These are phyloP conservation scores for Chrysosporium keratinophilum DNA, from an alignment of 2,329 filamentous ascomycete genomes.

Conservation along the genomic window DNA sequence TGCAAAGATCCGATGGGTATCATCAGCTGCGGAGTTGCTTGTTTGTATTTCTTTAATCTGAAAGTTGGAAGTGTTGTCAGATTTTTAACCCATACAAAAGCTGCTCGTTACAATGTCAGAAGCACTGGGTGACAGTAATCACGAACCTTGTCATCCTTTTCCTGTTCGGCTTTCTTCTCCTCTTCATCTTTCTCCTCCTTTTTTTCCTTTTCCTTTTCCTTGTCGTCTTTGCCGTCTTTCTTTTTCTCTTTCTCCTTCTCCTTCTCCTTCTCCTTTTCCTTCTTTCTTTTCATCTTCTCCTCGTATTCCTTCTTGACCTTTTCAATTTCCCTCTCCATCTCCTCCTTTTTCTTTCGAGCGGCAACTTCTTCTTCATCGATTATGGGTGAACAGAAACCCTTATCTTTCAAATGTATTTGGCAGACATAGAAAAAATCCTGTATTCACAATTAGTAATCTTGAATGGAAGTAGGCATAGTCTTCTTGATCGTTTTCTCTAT, in stretches of 20 bases:
- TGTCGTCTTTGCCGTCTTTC: conserved; percentile 37
- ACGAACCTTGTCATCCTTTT: conserved; percentile 46
- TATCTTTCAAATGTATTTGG: conserved; percentile 68
- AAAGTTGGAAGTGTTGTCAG: not conserved
- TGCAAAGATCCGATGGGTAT: conserved; percentile 70
- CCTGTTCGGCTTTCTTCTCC: conserved; percentile 33
- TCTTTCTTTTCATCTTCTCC: conserved; percentile 63
- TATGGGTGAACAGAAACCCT: conserved; percentile 59
- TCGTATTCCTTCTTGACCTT: conserved; percentile 50
- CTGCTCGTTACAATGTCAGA: not conserved
- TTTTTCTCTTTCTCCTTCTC: conserved; percentile 40
- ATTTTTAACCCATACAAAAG: too few species aligned
- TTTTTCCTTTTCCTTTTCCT: conserved; percentile 38
- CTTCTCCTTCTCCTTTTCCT: conserved; percentile 48
- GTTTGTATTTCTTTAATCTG: conserved; percentile 42
- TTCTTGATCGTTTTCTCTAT: not conserved
- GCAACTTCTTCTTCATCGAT: conserved; percentile 36
- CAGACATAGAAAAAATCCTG: conserved; percentile 92
- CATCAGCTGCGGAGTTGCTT: conserved; percentile 39
- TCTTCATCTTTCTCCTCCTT: conserved; percentile 23
- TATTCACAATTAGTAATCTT: not conserved
- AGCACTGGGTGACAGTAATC: not conserved
- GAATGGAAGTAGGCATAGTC: not conserved
- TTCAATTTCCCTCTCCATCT: conserved; percentile 38
- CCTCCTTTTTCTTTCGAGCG: conserved; percentile 35